These are phyloP conservation scores for Mycotypha africana DNA, from an alignment of 371 early-diverging fungal genomes.

Conservation along the genomic window DNA sequence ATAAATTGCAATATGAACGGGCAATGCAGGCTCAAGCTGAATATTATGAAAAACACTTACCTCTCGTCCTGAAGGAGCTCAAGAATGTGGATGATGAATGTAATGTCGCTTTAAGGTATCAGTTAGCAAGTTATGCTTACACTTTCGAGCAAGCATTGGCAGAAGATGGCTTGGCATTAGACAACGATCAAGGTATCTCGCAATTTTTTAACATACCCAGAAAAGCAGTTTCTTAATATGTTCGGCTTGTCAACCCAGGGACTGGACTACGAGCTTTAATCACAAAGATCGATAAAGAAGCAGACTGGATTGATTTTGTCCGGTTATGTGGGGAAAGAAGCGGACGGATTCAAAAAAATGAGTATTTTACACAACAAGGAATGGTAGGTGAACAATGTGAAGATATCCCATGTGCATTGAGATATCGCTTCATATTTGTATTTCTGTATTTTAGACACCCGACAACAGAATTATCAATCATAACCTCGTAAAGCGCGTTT, in stretches of 20 bases:
- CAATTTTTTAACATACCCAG: no score
- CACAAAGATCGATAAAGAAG: slow-evolving; percentile 56
- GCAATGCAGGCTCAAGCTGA: slow-evolving; percentile 61
- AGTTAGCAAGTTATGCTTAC: slow-evolving; percentile 66
- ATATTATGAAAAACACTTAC: slow-evolving; percentile 60
- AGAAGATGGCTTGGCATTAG: slow-evolving; percentile 25
- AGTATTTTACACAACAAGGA: slow-evolving; percentile 3
- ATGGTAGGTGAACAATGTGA: slow-evolving; percentile 1
- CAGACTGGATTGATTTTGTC: slow-evolving; percentile 31
- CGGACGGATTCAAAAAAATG: slow-evolving; percentile 18
- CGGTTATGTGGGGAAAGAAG: slow-evolving; percentile 17
- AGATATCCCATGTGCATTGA: no score
- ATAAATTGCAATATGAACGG: slow-evolving; percentile 63
- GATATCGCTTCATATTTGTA: no score
- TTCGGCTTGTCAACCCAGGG: no score
- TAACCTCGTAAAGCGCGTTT: no score
- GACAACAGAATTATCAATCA: no score
- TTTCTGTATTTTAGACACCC: neutral
- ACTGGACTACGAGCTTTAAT: slow-evolving; percentile 47
- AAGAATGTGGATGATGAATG: slow-evolving; percentile 70
- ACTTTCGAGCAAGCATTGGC: slow-evolving; percentile 37
- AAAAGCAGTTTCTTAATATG: no score
- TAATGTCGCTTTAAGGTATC: slow-evolving; percentile 62
- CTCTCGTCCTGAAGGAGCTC: slow-evolving; percentile 41
- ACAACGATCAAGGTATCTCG: slow-evolving; percentile 35